These are phyloP conservation scores for Pelargonium australe DNA, from an alignment of 441 rosid genomes.

Conservation along the genomic window DNA sequence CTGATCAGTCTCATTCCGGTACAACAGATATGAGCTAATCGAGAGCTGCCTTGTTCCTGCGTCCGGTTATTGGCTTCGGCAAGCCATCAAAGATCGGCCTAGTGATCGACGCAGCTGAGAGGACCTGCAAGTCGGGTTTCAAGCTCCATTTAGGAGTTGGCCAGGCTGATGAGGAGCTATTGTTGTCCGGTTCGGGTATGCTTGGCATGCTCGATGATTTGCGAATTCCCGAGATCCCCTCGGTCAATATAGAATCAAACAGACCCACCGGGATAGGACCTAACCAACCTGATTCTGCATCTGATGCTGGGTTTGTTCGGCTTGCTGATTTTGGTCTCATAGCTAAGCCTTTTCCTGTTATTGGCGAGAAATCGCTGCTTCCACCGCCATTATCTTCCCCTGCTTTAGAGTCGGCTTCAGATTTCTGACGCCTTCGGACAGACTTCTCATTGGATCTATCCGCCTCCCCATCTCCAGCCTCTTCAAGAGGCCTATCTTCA, in stretches of 20 bases:
- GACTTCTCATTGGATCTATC: constrained; percentile 43
- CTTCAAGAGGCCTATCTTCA: constrained; percentile 32
- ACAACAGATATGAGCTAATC: constrained; percentile 32
- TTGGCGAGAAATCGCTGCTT: constrained; percentile 34
- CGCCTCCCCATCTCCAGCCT: constrained; percentile 39
- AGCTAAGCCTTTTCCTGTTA: constrained; percentile 44
- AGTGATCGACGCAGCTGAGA: constrained; percentile 47
- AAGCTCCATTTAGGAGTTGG: constrained; percentile 55
- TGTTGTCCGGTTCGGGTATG: constrained; percentile 44
- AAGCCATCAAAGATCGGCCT: constrained; percentile 68
- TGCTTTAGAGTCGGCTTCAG: constrained; percentile 35
- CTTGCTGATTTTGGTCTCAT: constrained; percentile 52
- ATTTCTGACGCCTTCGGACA: constrained; percentile 54
- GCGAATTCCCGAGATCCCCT: constrained; percentile 40
- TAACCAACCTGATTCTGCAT: constrained; percentile 38
- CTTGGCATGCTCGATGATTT: constrained; percentile 63
- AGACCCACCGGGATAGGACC: constrained; percentile 35
- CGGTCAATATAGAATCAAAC: constrained; percentile 41
- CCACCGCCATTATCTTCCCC: constrained; percentile 41
- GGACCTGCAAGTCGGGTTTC: constrained; percentile 53
- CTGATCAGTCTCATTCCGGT: no score
- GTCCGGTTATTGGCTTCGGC: constrained; percentile 55
- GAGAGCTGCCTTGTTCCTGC: constrained; percentile 61
- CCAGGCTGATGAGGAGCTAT: constrained; percentile 41
- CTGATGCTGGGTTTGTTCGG: constrained; percentile 30